Evolutionary conservation across 768 basidiomycete genomes (phyloP), one percentile per base, ranked within the genome.

Genomic region (Boletus tomentosulus): DNA sequence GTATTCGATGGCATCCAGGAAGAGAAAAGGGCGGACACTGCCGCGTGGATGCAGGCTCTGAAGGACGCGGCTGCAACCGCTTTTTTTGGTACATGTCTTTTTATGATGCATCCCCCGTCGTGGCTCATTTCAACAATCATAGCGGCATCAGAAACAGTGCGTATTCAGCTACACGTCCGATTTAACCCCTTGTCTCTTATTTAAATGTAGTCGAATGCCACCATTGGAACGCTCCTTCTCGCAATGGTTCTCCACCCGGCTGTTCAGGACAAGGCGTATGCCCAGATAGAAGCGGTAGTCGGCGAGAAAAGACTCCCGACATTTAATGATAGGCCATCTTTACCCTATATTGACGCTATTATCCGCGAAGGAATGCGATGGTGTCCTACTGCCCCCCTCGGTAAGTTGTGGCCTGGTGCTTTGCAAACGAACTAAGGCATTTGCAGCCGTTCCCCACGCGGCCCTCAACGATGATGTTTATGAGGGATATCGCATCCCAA

Each of bases 281-380:
- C 50, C 7, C 51, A 58, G 44, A 55, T 66, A 35, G 53, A 66
- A 3, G 34, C 54, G 13, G 50, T 64, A 0, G 46, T 68, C 9
- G 62, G 64, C 33, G 65, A 54, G 38, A 55, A 50, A 38, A 57
- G 56, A 13, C 55, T 68, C 1, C 66, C 62, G 30, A 60, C 41
- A 2, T 34, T 55, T 25, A 48, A 46, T 10, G 62, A 70, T 27
- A 51, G 57, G 31, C 15, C 46, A 11, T 55, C 34, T 6, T 49
- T 77, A 12, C 73, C 73, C 1, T 77, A 74, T 48, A 65, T 74
- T 6, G 64, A 61, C 4, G 71, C 73, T 4, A 67, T 75, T 10
- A 64, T 70, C n/a, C 70, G 71, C 48, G 76, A 77, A 57, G 57
- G 53, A 3, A 41, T 62, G 30, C 56, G 63, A 44, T 57, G 63